A percentile compares a stretch with the other conserved stretches of the same genome.
phyloP scores from a whole-genome alignment of 2,329 filamentous ascomycete species.

The Diaporthe capsici region DNA sequence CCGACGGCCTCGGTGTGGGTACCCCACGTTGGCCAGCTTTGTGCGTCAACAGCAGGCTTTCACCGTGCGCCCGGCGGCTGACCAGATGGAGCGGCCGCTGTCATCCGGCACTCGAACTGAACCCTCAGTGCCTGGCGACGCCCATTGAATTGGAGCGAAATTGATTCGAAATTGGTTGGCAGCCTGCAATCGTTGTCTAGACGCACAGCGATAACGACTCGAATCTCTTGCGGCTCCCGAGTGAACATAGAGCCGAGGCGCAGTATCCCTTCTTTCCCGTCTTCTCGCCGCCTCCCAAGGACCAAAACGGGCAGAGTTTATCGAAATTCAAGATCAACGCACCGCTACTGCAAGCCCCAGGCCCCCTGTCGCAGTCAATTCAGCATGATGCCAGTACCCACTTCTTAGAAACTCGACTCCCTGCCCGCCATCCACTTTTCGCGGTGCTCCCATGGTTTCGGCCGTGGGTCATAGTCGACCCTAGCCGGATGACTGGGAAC shows the following conservation, averaged over 20 bases:
- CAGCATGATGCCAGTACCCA: slow-evolving; percentile 34
- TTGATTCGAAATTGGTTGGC: not conserved
- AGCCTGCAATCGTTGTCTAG: not conserved
- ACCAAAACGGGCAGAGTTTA: slow-evolving; percentile 31
- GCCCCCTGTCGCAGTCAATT: slow-evolving; percentile 1
- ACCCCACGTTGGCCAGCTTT: not conserved
- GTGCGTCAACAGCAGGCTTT: not conserved
- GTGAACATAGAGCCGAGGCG: not conserved
- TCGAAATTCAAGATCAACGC: slow-evolving; percentile 18
- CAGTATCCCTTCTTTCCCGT: not conserved
- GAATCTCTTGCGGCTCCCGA: not conserved
- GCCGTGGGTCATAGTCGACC: slow-evolving; percentile 26
- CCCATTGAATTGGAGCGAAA: no score
- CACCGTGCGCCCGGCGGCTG: not conserved
- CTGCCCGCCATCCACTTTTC: slow-evolving; percentile 31
- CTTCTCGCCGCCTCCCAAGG: not conserved
- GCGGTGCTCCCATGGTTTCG: slow-evolving; percentile 33
- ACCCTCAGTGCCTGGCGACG: not conserved
- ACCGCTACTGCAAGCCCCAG: slow-evolving; percentile 10
- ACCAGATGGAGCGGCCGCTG: not conserved
- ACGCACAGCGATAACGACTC: not conserved
- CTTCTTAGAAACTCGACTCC: slow-evolving; percentile 31
- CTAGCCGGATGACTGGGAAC: slow-evolving; percentile 10
- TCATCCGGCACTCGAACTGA: not conserved
- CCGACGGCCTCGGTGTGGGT: not conserved